These are phyloP conservation scores for Sarocladiaceae sp. DNA, from an alignment of 2,329 filamentous ascomycete species.

Conservation along the genomic window DNA sequence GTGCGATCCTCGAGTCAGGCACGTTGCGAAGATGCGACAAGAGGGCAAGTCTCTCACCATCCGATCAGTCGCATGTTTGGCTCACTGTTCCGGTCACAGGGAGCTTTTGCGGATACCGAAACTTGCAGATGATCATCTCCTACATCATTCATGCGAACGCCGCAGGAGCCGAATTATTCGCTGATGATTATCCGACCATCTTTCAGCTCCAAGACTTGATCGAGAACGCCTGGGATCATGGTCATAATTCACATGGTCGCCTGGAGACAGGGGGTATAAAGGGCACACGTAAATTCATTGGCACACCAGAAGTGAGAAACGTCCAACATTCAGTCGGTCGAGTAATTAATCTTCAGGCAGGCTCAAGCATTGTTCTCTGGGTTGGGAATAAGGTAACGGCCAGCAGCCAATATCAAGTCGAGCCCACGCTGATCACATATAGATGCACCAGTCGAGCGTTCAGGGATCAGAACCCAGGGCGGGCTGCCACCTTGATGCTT, in stretches of 20 bases:
- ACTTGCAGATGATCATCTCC: slow-evolving; percentile 85
- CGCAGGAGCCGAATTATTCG: slow-evolving; percentile 54
- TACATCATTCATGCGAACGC: slow-evolving; percentile 59
- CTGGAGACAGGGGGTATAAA: slow-evolving; percentile 80
- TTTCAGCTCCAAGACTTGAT: slow-evolving; percentile 81
- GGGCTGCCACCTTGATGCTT: slow-evolving; percentile 50
- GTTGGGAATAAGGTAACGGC: slow-evolving; percentile 54
- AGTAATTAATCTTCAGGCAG: slow-evolving; percentile 31
- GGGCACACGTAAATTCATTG: slow-evolving; percentile 92
- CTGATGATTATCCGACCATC: slow-evolving; percentile 61
- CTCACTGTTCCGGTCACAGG: slow-evolving; percentile 40
- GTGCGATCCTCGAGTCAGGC: slow-evolving; percentile 67
- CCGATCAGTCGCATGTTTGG: neutral
- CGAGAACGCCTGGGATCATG: slow-evolving; percentile 80
- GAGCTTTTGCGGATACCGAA: slow-evolving; percentile 91
- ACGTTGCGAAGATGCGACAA: slow-evolving; percentile 73
- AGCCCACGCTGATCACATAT: neutral
- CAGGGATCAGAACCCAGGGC: slow-evolving; percentile 38
- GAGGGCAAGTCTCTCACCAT: too few relatives aligned
- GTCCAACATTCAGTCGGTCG: neutral
- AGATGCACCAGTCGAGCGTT: slow-evolving; percentile 60
- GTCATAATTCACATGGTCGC: slow-evolving; percentile 68
- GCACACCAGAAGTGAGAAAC: slow-evolving; percentile 69
- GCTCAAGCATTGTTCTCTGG: slow-evolving; percentile 72
- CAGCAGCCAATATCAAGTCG: neutral